Percentiles rank a stretch among this genome's conserved stretches.
phyloP scores from a whole-genome alignment of 1,284 basidiomycete species.

The Cutaneotrichosporon cutaneum region DNA sequence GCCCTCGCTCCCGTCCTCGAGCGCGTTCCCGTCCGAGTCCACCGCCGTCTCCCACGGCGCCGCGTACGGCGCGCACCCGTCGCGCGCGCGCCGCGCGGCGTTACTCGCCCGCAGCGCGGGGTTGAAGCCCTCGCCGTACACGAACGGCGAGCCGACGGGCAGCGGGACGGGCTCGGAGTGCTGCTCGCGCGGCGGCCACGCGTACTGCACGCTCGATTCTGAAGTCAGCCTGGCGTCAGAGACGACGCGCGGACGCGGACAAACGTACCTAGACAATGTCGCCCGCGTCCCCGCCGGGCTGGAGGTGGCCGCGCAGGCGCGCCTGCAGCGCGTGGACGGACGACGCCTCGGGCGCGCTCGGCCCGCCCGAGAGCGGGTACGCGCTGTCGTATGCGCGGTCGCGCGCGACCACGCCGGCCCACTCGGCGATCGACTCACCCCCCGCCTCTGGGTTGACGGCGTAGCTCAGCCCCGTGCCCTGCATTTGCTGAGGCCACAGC shows the following conservation, averaged over 20 bases:
- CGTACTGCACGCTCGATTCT: slow-evolving; percentile 53
- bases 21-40: slow-evolving; percentile 59
- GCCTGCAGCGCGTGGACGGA: slow-evolving; percentile 21
- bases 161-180: slow-evolving; percentile 35
- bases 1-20: slow-evolving; percentile 27
- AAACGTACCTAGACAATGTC: slow-evolving; percentile 22
- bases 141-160: slow-evolving; percentile 68
- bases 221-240: slow-evolving; percentile 20
- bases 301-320: slow-evolving; percentile 22
- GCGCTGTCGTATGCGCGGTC: slow-evolving; percentile 9
- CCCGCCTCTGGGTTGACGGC: slow-evolving; percentile 69
- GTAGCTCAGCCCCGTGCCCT: slow-evolving; percentile 74
- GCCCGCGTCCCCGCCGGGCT: not conserved
- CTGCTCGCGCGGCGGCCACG: slow-evolving; percentile 59
- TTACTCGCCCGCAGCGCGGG: slow-evolving; percentile 67
- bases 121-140: slow-evolving; percentile 72
- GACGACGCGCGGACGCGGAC: not conserved
- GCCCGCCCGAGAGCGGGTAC: slow-evolving; percentile 12
- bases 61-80: slow-evolving; percentile 58
- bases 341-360: slow-evolving; percentile 2
- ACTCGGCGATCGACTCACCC: slow-evolving; percentile 63
- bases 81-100: slow-evolving; percentile 20
- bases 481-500: slow-evolving; percentile 66
- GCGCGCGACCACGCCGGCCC: slow-evolving; percentile 42
- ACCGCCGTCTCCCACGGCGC: slow-evolving; percentile 21